Percentiles rank a stretch among this genome's conserved stretches.
These are phyloP conservation scores for Blastobotrys ciferrii DNA, from an alignment of 1,139 yeast genomes.

Conservation along the genomic window DNA sequence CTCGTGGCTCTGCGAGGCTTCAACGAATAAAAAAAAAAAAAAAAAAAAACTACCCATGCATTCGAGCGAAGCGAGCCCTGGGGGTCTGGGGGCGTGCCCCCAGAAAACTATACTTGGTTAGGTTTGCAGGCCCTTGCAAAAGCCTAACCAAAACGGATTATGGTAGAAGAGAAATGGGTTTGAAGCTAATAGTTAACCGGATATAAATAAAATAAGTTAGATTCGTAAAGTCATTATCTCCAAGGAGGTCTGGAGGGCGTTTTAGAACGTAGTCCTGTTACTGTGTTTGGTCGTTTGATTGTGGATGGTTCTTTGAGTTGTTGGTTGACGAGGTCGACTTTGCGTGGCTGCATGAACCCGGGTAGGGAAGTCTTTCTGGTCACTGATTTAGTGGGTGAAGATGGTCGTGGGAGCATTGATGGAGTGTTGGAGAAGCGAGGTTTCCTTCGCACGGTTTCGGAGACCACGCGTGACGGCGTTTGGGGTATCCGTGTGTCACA, in stretches of 20 bases:
- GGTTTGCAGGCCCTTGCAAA: not conserved
- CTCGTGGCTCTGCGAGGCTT: no score
- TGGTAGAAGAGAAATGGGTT: not conserved
- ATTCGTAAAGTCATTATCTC: constrained; percentile 3
- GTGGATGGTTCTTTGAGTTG: not conserved
- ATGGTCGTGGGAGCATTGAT: constrained; percentile 4
- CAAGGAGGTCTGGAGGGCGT: not conserved
- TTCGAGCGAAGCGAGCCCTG: no score
- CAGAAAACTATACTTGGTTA: no score
- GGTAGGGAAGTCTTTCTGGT: not conserved
- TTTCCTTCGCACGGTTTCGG: not conserved
- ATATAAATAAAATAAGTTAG: not conserved
- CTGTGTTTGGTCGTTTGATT: not conserved
- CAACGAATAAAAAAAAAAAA: no score
- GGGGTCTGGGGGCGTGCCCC: no score
- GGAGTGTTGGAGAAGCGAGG: constrained; percentile 1
- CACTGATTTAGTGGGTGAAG: not conserved
- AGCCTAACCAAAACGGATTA: not conserved
- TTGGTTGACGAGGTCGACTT: not conserved
- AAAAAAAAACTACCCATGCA: no score
- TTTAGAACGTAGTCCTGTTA: not conserved
- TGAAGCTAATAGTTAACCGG: not conserved
- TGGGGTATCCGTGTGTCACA: constrained; percentile 3
- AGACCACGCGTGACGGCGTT: not conserved
- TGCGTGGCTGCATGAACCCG: constrained; percentile 4